phyloP scores from a whole-genome alignment of 495 filamentous ascomycete species.

The Aspergillus taichungensis region DNA sequence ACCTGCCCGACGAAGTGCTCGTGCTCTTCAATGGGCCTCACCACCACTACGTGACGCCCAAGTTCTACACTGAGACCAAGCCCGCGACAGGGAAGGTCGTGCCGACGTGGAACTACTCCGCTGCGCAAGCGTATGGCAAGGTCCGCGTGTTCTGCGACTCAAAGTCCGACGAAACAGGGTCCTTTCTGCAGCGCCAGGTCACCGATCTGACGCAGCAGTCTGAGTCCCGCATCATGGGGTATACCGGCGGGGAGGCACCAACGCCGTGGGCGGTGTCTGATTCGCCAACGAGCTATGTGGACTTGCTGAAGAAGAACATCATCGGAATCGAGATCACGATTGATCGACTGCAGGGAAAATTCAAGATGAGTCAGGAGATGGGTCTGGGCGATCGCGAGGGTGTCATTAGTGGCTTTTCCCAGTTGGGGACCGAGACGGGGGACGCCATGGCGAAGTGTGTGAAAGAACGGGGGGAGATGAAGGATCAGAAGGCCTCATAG shows the following conservation, averaged over 20 bases:
- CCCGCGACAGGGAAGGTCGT: conserved; percentile 48
- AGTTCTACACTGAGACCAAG: conserved; percentile 52
- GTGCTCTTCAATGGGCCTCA: conserved; percentile 44
- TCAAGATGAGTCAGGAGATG: conserved; percentile 52
- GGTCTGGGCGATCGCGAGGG: conserved; percentile 36
- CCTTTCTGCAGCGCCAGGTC: conserved; percentile 1
- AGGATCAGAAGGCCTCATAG: no score
- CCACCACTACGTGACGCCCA: conserved; percentile 51
- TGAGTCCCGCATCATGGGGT: conserved; percentile 43
- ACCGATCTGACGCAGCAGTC: conserved; percentile 26
- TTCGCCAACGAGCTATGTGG: conserved; percentile 38
- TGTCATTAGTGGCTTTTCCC: conserved; percentile 41
- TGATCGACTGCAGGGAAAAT: conserved; percentile 43
- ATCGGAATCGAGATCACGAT: conserved; percentile 46
- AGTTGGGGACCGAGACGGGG: conserved; percentile 32
- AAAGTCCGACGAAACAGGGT: conserved; percentile 25
- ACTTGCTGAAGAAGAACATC: conserved; percentile 43
- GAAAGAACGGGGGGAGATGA: conserved; percentile 26
- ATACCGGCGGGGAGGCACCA: conserved; percentile 18
- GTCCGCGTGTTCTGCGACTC: conserved; percentile 38
- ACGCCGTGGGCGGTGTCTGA: conserved; percentile 40
- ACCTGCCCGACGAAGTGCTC: conserved; percentile 26
- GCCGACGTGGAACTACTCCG: conserved; percentile 55
- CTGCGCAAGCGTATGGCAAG: conserved; percentile 47
- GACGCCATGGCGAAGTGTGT: conserved; percentile 34